Evolutionary conservation across 2,329 filamentous ascomycete species (phyloP).

Genomic region (Pseudogymnoascus sp.): DNA sequence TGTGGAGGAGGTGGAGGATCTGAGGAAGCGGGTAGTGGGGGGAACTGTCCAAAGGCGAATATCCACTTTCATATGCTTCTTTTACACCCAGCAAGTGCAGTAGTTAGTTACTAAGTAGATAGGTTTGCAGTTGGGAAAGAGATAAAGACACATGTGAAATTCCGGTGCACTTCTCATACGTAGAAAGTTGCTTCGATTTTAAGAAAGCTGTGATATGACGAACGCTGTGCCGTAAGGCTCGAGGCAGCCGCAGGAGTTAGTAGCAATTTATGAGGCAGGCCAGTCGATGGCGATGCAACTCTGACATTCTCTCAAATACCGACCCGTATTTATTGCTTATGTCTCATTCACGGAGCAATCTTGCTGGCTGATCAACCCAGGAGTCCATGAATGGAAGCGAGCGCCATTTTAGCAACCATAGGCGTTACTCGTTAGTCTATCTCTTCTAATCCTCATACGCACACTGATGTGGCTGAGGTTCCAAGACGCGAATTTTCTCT

Average conservation of each 20-base stretch:
- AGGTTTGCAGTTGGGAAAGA: not conserved
- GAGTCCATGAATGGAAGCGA: not conserved
- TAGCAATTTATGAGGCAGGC: not conserved
- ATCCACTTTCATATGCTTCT: constrained; percentile 8
- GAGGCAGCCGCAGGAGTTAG: not conserved
- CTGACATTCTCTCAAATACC: not conserved
- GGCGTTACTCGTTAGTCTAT: not conserved
- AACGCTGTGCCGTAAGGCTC: not conserved
- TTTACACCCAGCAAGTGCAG: not conserved
- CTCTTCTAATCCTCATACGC: not conserved
- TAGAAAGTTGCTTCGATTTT: not conserved
- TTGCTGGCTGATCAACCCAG: not conserved
- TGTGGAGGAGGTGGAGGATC: not conserved
- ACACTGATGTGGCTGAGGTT: not conserved
- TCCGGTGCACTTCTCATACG: not conserved
- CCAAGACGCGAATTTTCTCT: constrained; percentile 6
- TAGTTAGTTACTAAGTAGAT: not conserved
- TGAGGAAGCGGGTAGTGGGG: constrained; percentile 1
- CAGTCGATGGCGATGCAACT: not conserved
- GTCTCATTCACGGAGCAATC: not conserved
- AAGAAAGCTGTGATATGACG: not conserved
- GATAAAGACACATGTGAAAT: not conserved
- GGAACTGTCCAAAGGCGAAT: not conserved
- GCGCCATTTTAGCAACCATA: not conserved
- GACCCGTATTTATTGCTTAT: not conserved